A percentile compares a stretch with the other conserved stretches of the same genome.
phyloP scores from a whole-genome alignment of 2,329 filamentous ascomycete genomes.

The Colletotrichum eremochloae region DNA sequence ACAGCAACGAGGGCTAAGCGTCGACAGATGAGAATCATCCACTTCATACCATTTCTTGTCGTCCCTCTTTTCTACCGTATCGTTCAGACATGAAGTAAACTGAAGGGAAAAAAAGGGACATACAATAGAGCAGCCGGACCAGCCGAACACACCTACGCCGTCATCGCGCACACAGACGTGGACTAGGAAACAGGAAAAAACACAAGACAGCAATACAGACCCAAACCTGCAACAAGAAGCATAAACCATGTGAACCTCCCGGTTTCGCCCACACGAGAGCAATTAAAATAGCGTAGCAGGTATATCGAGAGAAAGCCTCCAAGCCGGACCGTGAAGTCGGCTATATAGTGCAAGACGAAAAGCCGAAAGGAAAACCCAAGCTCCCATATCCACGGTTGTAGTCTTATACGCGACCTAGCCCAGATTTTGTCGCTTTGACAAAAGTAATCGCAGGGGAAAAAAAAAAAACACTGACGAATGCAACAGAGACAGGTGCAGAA shows the following conservation, averaged over 20 bases:
- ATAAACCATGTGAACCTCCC: conserved; percentile 19
- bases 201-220: neutral
- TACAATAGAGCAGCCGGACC: conserved; percentile 45
- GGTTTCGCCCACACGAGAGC: conserved; percentile 19
- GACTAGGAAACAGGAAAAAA: conserved; percentile 12
- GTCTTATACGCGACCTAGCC: conserved; percentile 30
- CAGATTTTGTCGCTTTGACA: conserved; percentile 27
- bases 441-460: neutral
- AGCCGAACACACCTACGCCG: conserved; percentile 44
- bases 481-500: conserved; percentile 24
- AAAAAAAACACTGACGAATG: conserved; percentile 18
- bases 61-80: conserved; percentile 31
- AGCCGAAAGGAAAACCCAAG: conserved; percentile 26
- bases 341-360: conserved; percentile 12
- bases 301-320: conserved; percentile 34
- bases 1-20: neutral
- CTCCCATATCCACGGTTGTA: conserved; percentile 37
- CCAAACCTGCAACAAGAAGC: neutral
- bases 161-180: conserved; percentile 35
- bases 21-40: conserved; percentile 22
- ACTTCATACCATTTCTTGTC: conserved; percentile 37
- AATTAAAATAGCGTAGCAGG: conserved; percentile 40
- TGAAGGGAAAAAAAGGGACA: conserved; percentile 8
- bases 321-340: conserved; percentile 21
- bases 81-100: conserved; percentile 33